These are phyloP conservation scores for Auriscalpium vulgare DNA, from an alignment of 768 basidiomycete genomes.

Conservation along the genomic window DNA sequence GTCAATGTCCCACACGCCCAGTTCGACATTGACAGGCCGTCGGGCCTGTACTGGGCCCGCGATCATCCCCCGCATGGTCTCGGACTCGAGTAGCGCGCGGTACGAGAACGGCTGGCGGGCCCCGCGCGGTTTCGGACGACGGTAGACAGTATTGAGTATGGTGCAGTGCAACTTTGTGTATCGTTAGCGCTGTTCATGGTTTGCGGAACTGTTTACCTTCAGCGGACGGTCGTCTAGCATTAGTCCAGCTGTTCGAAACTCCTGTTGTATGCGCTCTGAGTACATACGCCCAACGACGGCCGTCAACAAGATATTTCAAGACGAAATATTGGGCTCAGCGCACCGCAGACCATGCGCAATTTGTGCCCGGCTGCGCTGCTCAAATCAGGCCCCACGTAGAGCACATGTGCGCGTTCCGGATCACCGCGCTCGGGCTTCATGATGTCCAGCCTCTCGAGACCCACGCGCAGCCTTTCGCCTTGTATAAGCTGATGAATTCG, in stretches of 20 bases:
- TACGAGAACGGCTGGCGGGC: conserved; percentile 37
- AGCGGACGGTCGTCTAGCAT: conserved; percentile 26
- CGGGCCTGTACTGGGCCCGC: background rate
- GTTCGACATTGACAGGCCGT: conserved; percentile 29
- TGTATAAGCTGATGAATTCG: conserved; percentile 34
- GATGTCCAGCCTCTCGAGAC: conserved; percentile 42
- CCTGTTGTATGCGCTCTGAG: conserved; percentile 24
- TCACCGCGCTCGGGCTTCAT: conserved; percentile 33
- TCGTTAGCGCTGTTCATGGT: background rate
- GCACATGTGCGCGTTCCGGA: conserved; percentile 40
- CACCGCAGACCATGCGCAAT: conserved; percentile 29
- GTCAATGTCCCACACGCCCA: conserved; percentile 46
- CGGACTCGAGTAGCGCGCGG: background rate
- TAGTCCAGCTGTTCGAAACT: conserved; percentile 25
- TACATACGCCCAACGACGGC: background rate
- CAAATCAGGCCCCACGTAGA: conserved; percentile 44
- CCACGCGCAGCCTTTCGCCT: conserved; percentile 25
- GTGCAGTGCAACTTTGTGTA: conserved; percentile 29
- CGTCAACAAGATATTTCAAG: background rate
- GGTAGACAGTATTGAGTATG: conserved; percentile 28
- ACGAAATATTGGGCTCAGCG: conserved; percentile 6
- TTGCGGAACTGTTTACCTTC: conserved; percentile 21
- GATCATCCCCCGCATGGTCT: background rate
- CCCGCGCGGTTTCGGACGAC: conserved; percentile 19
- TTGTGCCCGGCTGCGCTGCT: conserved; percentile 24